Percentiles rank a stretch among this genome's conserved stretches.
These are phyloP conservation scores for Pseudisothecium myosuroides DNA, from an alignment of 225 moss, liverwort and hornwort species.

Conservation along the genomic window DNA sequence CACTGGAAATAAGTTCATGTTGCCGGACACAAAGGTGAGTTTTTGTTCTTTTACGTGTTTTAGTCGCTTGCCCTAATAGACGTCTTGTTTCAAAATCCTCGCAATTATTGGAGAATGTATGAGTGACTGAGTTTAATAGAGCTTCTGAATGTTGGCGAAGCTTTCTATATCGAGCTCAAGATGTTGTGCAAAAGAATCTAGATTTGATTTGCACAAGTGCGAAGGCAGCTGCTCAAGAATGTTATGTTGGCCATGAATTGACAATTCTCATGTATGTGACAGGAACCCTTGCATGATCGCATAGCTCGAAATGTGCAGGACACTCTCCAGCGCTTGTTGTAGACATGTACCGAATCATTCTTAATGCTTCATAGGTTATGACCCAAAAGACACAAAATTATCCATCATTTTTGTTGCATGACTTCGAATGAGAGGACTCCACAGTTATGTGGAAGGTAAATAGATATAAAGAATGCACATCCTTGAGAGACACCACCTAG, in stretches of 20 bases:
- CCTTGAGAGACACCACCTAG: neutral
- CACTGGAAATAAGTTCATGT: conserved; percentile 30
- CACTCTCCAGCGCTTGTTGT: conserved; percentile 13
- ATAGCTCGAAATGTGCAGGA: conserved; percentile 34
- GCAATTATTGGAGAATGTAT: neutral
- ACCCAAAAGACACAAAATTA: neutral
- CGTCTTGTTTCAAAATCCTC: neutral
- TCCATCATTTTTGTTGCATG: neutral
- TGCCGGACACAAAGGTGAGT: conserved; percentile 31
- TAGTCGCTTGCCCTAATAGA: neutral
- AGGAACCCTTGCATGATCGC: conserved; percentile 41
- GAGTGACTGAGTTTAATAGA: neutral
- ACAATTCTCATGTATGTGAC: neutral
- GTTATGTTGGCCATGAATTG: neutral
- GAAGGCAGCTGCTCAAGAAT: neutral
- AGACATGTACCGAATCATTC: neutral
- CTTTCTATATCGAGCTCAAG: neutral
- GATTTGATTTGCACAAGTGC: neutral
- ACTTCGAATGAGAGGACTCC: neutral
- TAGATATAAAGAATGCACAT: neutral
- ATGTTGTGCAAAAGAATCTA: neutral
- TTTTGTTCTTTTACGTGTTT: neutral
- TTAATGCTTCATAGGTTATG: neutral
- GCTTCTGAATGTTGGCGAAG: neutral
- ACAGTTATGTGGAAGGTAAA: neutral